phyloP scores from a whole-genome alignment of 345 rosid species.

The Salix koriyanagi region DNA sequence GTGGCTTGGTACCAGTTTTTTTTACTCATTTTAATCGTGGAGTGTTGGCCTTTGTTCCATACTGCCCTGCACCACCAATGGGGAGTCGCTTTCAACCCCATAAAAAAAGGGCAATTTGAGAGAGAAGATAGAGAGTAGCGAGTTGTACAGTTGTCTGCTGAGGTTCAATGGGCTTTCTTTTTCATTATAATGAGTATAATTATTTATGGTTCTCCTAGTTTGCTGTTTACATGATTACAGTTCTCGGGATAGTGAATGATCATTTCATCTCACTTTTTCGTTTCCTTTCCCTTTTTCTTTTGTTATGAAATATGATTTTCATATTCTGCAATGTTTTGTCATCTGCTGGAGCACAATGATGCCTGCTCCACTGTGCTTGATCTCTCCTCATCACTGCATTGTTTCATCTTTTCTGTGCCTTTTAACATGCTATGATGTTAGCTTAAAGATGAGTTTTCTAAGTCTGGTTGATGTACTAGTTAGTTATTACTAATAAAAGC shows the following conservation, averaged over 20 bases:
- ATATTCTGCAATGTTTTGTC: neutral
- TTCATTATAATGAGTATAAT: neutral
- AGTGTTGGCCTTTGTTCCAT: neutral
- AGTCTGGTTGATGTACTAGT: neutral
- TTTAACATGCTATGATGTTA: neutral
- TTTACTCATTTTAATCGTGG: neutral
- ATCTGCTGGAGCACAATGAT: neutral
- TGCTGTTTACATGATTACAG: neutral
- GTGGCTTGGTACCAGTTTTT: neutral
- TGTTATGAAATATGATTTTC: neutral
- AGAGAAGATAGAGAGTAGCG: neutral
- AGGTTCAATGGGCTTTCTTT: slow-evolving; percentile 2
- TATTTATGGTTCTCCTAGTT: neutral
- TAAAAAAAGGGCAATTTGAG: neutral
- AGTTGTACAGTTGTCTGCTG: slow-evolving; percentile 10
- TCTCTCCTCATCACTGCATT: neutral
- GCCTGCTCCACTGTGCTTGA: neutral
- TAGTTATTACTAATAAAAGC: neutral
- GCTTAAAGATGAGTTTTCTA: neutral
- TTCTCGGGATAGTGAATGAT: neutral
- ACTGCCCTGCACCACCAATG: neutral
- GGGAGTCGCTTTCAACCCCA: neutral
- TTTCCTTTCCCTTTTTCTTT: neutral
- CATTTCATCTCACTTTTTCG: no score
- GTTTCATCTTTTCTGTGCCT: neutral